phyloP scores from a whole-genome alignment of 805 yeast species.

The Saccharomycopsis sp. region DNA sequence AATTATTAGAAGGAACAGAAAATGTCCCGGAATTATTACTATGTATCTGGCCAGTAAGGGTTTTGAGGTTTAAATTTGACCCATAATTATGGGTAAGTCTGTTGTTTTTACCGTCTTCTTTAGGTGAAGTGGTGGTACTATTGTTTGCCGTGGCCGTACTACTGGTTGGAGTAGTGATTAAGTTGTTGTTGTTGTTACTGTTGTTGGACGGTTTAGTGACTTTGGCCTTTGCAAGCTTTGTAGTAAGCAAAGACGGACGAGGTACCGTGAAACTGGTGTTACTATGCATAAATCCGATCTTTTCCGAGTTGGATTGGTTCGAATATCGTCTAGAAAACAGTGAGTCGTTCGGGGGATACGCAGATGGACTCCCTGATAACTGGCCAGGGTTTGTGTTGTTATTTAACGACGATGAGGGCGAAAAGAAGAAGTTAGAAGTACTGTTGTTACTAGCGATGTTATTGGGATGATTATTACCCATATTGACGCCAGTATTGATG shows the following conservation, averaged over 20 bases:
- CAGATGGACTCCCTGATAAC: conserved; percentile 29
- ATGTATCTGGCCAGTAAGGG: conserved; percentile 4
- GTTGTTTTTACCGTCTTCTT: conserved; percentile 11
- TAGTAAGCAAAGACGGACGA: conserved; percentile 14
- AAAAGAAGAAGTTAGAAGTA: not conserved
- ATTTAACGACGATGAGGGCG: not conserved
- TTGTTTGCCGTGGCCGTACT: not conserved
- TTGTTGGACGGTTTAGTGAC: conserved; percentile 3
- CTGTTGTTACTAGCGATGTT: not conserved
- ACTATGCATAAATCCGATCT: conserved; percentile 5
- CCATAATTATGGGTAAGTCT: conserved; percentile 13
- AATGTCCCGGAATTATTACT: conserved; percentile 6
- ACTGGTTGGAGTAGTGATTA: conserved; percentile 2
- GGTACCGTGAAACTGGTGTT: conserved; percentile 9
- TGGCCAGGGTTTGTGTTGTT: not conserved
- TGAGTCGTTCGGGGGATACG: conserved; percentile 24
- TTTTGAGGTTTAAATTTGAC: conserved; percentile 8
- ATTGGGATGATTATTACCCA: not conserved
- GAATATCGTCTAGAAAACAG: conserved; percentile 1
- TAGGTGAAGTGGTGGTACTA: not conserved
- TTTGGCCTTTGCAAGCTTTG: conserved; percentile 17
- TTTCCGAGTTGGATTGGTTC: conserved; percentile 8
- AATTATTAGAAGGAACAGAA: not conserved
- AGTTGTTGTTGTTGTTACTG: conserved; percentile 13
- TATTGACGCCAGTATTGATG: not conserved